Conservation (phyloP, 495 filamentous ascomycete genomes). For the Cercophora samala region DNA sequence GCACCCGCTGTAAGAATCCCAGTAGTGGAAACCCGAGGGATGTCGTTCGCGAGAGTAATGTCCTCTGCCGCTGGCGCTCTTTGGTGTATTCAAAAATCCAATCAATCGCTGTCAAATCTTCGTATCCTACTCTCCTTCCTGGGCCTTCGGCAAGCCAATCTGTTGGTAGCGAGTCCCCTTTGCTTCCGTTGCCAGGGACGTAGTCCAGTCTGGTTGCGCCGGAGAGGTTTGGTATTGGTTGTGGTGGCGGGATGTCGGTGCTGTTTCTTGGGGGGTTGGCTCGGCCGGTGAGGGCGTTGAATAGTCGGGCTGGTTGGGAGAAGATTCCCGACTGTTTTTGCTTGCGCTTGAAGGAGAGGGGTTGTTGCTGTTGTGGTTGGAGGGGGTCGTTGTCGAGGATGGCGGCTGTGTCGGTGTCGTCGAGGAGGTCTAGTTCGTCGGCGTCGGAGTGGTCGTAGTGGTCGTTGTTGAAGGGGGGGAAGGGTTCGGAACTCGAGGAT, state of each 20-base stretch:
- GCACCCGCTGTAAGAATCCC: conserved; percentile 65
- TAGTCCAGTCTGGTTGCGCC: conserved; percentile 2
- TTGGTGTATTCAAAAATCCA: conserved; percentile 99
- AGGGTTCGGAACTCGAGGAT: conserved; percentile 27
- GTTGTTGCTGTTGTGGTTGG: conserved; percentile 39
- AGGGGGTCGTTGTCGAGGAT: conserved; percentile 41
- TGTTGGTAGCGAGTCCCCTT: conserved; percentile 62
- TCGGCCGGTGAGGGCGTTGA: conserved; percentile 54
- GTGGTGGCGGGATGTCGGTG: neutral
- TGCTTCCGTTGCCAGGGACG: conserved; percentile 3
- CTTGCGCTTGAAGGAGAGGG: conserved; percentile 82
- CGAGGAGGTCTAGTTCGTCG: conserved; percentile 18
- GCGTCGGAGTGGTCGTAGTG: conserved; percentile 24
- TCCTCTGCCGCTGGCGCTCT: conserved; percentile 80
- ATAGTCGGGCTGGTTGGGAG: conserved; percentile 50
- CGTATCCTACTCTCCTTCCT: conserved; percentile 88
- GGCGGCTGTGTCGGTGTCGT: conserved; percentile 45
- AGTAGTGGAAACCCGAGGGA: conserved; percentile 52
- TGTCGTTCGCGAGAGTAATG: conserved; percentile 65
- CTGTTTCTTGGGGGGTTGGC: conserved; percentile 9
- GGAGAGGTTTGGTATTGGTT: conserved; percentile 1
- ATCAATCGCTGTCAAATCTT: conserved; percentile 95
- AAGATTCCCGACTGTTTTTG: conserved; percentile 54
- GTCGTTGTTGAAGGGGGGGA: conserved; percentile 11
- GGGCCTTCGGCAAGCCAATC: conserved; percentile 94